Conservation (phyloP, 495 filamentous ascomycete species). For the Trypethelium eluteriae region DNA sequence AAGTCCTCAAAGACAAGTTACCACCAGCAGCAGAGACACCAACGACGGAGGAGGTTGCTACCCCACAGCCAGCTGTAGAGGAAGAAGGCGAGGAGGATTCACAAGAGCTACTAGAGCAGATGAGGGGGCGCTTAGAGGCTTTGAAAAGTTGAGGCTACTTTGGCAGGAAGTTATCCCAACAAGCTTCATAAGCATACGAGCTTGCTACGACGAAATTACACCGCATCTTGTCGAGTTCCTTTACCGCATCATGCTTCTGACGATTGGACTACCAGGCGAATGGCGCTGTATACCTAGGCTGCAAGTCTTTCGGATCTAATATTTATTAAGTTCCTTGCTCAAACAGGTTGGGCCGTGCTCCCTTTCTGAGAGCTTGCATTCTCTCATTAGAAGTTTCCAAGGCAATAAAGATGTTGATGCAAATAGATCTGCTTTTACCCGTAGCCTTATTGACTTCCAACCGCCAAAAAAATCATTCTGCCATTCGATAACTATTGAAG, state of each 20-base stretch:
- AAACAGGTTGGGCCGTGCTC: too few species aligned
- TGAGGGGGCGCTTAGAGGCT: constrained; percentile 84
- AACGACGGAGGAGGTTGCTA: constrained; percentile 30
- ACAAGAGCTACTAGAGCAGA: constrained; percentile 82
- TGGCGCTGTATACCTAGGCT: not conserved
- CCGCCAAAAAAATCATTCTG: too few species aligned
- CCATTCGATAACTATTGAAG: too few species aligned
- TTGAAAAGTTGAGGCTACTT: constrained; percentile 64
- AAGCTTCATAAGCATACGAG: not conserved
- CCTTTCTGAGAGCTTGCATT: too few species aligned
- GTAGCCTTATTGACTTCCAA: too few species aligned
- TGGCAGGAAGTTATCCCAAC: not conserved
- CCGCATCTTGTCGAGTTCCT: not conserved
- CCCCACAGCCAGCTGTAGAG: constrained; percentile 46
- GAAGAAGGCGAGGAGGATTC: constrained; percentile 77
- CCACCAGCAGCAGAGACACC: constrained; percentile 50
- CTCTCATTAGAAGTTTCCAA: too few species aligned
- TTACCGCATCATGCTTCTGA: not conserved
- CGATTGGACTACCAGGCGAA: not conserved
- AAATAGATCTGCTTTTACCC: too few species aligned
- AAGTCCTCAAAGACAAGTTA: constrained; percentile 76
- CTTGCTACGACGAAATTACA: too few species aligned
- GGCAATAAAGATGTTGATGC: too few species aligned
- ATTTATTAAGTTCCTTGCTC: too few species aligned
- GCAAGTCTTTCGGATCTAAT: too few species aligned